Evolutionary conservation across 805 yeast species (phyloP), one percentile per base, ranked within the genome.

Genomic region (Wickerhamiella azyma): DNA sequence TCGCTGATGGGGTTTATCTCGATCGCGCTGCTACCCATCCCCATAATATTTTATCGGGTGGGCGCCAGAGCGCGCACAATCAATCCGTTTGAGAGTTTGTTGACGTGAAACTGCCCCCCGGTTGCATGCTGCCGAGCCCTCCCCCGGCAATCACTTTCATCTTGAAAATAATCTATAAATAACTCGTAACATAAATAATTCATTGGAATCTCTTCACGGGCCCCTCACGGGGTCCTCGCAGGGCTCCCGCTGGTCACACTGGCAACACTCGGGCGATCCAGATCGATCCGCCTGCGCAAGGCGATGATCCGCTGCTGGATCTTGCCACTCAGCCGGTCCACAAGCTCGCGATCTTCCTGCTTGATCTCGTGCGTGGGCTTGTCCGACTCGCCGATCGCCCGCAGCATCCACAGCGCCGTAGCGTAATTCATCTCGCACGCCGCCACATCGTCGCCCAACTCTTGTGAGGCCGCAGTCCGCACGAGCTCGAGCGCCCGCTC

Each of bases 401-500:
- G 94, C 57, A 89, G 67, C 96, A 89, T 85, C 96, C 96, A 89
- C 44, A 89, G 75, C 0, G 96, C 79, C 0, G 95, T 85, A 3
- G 94, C 84, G 60, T 89, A 89, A 8, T 89, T 82, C 48, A 83
- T 64, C 62, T 88, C 96, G 63, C 96, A 88, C 6, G 81, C 82
- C 16, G 69, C 66, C 43, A 83, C 60, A 57, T 81, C 86, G 46
- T 76, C 81, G 13, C 49, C 24, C 55, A 86, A 69, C 64, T 89
- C 98, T 59, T 81, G 78, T 47, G 82, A 80, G 0, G 97, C 97
- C 1, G 97, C 95, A 42, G 77, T 77, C 55, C 94, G 75, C 2
- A 95, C 83, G 68, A 88, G 84, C 57, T 89, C 97, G 57, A 89
- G 71, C 2, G 97, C 96, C 41, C 97, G 71, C 55, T 92, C 96